phyloP scores from a whole-genome alignment of 495 filamentous ascomycete genomes.

The Delitschia confertaspora region DNA sequence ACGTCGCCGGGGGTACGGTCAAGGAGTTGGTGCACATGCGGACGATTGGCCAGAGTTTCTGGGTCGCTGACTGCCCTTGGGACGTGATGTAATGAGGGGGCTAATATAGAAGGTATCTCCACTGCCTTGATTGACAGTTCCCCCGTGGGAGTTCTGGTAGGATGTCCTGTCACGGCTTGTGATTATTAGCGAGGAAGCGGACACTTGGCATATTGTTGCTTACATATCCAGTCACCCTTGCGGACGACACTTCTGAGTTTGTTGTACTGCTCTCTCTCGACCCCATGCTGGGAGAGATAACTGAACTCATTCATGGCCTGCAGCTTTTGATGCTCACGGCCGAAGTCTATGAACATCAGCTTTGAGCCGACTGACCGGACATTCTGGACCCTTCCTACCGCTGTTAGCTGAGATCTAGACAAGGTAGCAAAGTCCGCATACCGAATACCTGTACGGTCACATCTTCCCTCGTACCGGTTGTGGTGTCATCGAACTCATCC shows the following conservation, averaged over 20 bases:
- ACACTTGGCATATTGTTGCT: conserved; percentile 26
- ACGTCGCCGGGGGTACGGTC: conserved; percentile 56
- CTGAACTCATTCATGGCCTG: conserved; percentile 65
- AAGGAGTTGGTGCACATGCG: conserved; percentile 75
- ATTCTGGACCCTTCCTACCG: conserved; percentile 54
- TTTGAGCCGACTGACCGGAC: conserved; percentile 54
- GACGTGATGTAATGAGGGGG: conserved; percentile 66
- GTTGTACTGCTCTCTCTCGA: conserved; percentile 41
- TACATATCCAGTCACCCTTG: conserved; percentile 72
- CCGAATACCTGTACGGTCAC: conserved; percentile 21
- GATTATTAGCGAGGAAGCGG: not conserved
- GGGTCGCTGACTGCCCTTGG: conserved; percentile 56
- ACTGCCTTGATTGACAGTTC: conserved; percentile 67
- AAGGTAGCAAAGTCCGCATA: conserved; percentile 20
- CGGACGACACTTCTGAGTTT: conserved; percentile 53
- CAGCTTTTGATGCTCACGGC: conserved; percentile 53
- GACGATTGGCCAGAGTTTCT: conserved; percentile 56
- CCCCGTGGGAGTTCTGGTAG: conserved; percentile 61
- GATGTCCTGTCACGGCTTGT: conserved; percentile 51
- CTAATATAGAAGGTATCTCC: conserved; percentile 58
- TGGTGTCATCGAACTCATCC: too few relatives aligned
- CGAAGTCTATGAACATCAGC: conserved; percentile 76
- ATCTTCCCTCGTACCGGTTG: too few relatives aligned
- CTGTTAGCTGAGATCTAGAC: conserved; percentile 21
- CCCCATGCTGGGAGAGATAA: conserved; percentile 40